Evolutionary conservation across 106 monocot species (phyloP).

Genomic region (Dendrobium huoshanense): DNA sequence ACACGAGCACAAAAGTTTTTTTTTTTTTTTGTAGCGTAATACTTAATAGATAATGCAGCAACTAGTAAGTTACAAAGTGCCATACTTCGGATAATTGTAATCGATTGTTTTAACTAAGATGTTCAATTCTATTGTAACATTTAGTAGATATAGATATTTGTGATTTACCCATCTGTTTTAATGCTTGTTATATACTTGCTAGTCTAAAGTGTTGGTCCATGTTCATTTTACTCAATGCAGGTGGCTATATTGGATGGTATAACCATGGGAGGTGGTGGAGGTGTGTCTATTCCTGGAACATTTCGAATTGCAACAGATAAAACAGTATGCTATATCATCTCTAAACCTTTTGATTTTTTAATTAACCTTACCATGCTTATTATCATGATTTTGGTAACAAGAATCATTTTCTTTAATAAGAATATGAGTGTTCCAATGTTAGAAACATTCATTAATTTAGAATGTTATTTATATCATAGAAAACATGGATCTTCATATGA

Average conservation of each 20-base stretch:
- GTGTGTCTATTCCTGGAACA: conserved; percentile 94
- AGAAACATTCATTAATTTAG: not conserved
- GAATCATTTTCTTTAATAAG: not conserved
- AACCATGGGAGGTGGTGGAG: conserved; percentile 96
- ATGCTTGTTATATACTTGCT: not conserved
- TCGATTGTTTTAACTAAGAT: not conserved
- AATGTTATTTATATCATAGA: not conserved
- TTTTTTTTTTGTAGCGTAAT: not conserved
- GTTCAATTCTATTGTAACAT: not conserved
- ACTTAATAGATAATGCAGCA: not conserved
- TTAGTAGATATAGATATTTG: not conserved
- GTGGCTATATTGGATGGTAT: conserved; percentile 91
- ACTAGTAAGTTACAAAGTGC: not conserved
- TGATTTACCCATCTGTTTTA: not conserved
- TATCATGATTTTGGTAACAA: not conserved
- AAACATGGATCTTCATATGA: no score
- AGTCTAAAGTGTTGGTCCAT: not conserved
- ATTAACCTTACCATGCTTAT: not conserved
- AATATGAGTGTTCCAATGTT: not conserved
- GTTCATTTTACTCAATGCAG: conserved; percentile 24
- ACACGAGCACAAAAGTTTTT: no score
- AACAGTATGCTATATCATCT: conserved; percentile 46
- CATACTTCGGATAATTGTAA: not conserved
- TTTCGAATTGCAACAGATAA: conserved; percentile 87
- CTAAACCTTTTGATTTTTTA: not conserved